Conservation (phyloP, 2,329 filamentous ascomycete genomes). For the Hypoxylon sp. region DNA sequence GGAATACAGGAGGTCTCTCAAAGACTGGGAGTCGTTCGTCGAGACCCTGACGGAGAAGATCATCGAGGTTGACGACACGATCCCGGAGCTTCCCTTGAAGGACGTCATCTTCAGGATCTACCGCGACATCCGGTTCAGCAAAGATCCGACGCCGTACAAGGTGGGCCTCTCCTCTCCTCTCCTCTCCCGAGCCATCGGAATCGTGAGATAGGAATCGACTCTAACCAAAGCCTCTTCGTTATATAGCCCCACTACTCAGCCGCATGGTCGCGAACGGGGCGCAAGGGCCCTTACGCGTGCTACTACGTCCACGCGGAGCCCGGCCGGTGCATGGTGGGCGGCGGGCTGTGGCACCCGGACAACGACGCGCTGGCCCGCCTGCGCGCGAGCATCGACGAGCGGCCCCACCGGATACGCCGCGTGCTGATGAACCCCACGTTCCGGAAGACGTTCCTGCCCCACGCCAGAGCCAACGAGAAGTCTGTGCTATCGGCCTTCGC, state of each 20-base stretch:
- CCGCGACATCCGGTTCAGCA: slow-evolving; percentile 85
- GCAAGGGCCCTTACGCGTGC: slow-evolving; percentile 87
- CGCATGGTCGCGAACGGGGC: slow-evolving; percentile 87
- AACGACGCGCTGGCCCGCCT: slow-evolving; percentile 73
- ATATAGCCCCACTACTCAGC: slow-evolving; percentile 81
- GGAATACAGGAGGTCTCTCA: slow-evolving; percentile 81
- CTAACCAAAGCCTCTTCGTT: slow-evolving; percentile 1
- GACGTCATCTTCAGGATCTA: slow-evolving; percentile 91
- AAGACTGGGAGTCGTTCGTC: slow-evolving; percentile 85
- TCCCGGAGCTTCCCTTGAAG: slow-evolving; percentile 87
- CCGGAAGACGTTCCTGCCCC: slow-evolving; percentile 73
- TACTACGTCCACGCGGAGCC: slow-evolving; percentile 91
- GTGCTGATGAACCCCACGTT: slow-evolving; percentile 73
- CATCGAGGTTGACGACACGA: slow-evolving; percentile 79
- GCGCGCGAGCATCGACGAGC: slow-evolving; percentile 79
- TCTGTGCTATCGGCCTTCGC: slow-evolving; percentile 77
- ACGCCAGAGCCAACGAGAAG: slow-evolving; percentile 60
- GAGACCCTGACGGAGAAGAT: slow-evolving; percentile 78
- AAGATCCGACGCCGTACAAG: slow-evolving; percentile 90
- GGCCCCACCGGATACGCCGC: slow-evolving; percentile 76
- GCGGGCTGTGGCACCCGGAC: slow-evolving; percentile 86
- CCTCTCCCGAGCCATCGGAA: neutral
- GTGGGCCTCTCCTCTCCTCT: slow-evolving; percentile 58
- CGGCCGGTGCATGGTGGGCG: slow-evolving; percentile 77
- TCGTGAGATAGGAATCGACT: neutral